Evolutionary conservation across 352 stramenopile species (phyloP).

Genomic region (Blastocystis hominis): DNA sequence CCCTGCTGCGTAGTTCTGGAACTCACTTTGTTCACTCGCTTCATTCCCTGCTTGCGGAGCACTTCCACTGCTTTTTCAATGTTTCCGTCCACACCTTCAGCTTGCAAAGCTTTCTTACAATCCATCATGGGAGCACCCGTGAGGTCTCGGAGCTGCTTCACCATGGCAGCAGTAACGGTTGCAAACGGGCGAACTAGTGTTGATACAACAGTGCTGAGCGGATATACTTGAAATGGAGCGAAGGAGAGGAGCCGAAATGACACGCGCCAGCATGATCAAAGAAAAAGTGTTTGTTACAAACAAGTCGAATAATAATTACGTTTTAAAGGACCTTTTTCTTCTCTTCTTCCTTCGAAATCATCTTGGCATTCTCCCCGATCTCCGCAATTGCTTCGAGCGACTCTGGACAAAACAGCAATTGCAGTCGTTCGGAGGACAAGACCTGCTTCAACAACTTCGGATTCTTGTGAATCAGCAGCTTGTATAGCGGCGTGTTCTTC

Average conservation of each 20-base stretch:
- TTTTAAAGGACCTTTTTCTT: neutral
- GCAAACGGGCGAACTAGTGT: neutral
- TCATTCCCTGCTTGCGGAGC: constrained; percentile 68
- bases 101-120: constrained; percentile 71
- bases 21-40: constrained; percentile 60
- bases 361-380: neutral
- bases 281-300: constrained; percentile 20
- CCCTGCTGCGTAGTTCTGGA: constrained; percentile 37
- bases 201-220: neutral
- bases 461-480: neutral
- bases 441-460: neutral
- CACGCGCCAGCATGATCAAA: neutral
- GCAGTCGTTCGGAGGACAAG: neutral
- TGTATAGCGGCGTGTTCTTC: constrained; percentile 3
- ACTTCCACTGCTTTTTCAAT: constrained; percentile 68
- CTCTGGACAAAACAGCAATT: neutral
- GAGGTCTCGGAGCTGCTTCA: constrained; percentile 68
- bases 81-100: constrained; percentile 65
- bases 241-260: neutral
- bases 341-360: neutral
- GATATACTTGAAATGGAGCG: neutral
- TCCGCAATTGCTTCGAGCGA: neutral
- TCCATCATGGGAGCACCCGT: constrained; percentile 73
- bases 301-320: neutral
- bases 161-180: constrained; percentile 61